phyloP scores from a whole-genome alignment of 2,329 filamentous ascomycete species.

The Aspergillus sp. region DNA sequence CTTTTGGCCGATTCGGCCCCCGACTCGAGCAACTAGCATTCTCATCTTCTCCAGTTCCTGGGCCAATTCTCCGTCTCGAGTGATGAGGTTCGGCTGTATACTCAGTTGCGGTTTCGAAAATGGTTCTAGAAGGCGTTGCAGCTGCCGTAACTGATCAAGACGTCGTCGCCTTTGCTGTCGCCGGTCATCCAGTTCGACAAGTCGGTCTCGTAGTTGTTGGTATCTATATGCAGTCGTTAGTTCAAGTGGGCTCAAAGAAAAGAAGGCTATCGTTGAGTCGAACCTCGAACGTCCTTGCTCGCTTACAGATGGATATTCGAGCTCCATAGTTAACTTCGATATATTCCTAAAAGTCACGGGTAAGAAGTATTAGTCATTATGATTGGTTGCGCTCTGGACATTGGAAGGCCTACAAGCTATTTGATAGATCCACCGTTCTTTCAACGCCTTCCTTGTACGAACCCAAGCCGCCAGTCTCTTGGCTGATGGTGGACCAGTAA shows the following conservation, averaged over 20 bases:
- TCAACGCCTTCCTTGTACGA: constrained; percentile 25
- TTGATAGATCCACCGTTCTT: constrained; percentile 32
- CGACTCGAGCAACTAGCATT: constrained; percentile 39
- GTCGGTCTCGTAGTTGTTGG: constrained; percentile 32
- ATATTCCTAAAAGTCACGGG: constrained; percentile 26
- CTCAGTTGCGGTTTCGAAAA: constrained; percentile 43
- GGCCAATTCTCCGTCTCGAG: constrained; percentile 43
- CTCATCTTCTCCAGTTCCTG: constrained; percentile 44
- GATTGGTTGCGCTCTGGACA: neutral
- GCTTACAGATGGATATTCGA: constrained; percentile 22
- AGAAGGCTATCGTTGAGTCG: constrained; percentile 6
- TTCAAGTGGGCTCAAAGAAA: constrained; percentile 13
- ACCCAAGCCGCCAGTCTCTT: constrained; percentile 20
- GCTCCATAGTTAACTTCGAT: constrained; percentile 28
- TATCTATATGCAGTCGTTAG: constrained; percentile 30
- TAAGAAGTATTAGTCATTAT: constrained; percentile 2
- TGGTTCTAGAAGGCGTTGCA: constrained; percentile 42
- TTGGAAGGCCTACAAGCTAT: constrained; percentile 23
- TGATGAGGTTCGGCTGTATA: constrained; percentile 49
- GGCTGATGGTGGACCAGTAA: constrained; percentile 45
- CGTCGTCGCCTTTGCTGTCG: constrained; percentile 40
- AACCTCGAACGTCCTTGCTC: constrained; percentile 29
- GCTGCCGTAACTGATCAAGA: constrained; percentile 39
- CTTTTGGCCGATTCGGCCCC: constrained; percentile 28
- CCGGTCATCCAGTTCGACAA: constrained; percentile 39